Evolutionary conservation across 2,329 filamentous ascomycete species (phyloP).

Genomic region (Alternaria sp.): DNA sequence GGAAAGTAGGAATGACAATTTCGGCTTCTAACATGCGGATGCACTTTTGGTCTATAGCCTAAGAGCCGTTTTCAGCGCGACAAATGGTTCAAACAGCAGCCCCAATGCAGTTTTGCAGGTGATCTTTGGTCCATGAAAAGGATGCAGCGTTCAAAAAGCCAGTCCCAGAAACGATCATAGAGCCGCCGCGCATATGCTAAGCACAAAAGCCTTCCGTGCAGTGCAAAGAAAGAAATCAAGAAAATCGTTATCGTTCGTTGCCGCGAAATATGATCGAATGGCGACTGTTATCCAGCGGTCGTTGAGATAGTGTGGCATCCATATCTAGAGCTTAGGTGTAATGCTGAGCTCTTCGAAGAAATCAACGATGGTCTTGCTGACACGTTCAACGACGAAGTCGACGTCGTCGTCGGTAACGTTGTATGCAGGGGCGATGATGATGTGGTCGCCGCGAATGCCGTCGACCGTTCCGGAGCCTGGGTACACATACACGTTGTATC

Average conservation of each 20-base stretch:
- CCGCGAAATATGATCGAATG: no score
- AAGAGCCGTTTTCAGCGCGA: neutral
- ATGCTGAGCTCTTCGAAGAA: slow-evolving; percentile 44
- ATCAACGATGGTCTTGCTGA: slow-evolving; percentile 60
- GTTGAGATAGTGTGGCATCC: neutral
- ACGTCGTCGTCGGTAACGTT: slow-evolving; percentile 66
- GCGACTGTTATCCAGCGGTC: no score
- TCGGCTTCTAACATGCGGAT: neutral
- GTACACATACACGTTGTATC: slow-evolving; percentile 66
- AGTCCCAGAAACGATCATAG: neutral
- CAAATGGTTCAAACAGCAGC: slow-evolving; percentile 10
- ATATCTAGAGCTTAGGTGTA: neutral
- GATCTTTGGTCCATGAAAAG: no score
- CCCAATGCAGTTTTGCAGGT: slow-evolving; percentile 10
- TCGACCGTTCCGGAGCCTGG: slow-evolving; percentile 68
- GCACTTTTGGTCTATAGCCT: neutral
- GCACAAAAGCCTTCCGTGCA: neutral
- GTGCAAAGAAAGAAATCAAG: neutral
- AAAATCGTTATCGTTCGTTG: neutral
- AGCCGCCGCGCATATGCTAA: neutral
- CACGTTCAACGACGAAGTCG: slow-evolving; percentile 60
- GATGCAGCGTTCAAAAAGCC: slow-evolving; percentile 2
- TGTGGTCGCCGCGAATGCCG: slow-evolving; percentile 68
- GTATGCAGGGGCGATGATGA: slow-evolving; percentile 73
- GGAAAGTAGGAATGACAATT: neutral